phyloP scores from a whole-genome alignment of 768 basidiomycete genomes.

The Trametes elegans region DNA sequence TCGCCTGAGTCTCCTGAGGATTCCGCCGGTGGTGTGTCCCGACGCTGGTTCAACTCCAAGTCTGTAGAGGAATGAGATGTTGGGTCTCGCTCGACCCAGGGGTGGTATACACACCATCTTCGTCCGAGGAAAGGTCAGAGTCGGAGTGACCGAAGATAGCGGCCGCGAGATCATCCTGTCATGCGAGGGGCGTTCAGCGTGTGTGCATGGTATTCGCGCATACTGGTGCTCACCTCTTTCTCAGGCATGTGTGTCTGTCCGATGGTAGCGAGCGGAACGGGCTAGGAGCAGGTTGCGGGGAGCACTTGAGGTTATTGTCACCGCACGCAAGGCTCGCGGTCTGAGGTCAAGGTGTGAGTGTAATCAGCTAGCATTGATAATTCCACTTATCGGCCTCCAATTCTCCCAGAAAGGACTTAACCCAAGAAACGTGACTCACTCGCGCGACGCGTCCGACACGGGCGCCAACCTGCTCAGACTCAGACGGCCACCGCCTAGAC shows the following conservation, averaged over 20 bases:
- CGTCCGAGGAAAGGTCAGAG: slow-evolving; percentile 80
- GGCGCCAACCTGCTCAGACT: neutral
- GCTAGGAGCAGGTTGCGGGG: too few relatives aligned
- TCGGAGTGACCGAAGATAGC: slow-evolving; percentile 71
- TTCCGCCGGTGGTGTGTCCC: slow-evolving; percentile 32
- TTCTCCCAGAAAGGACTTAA: neutral
- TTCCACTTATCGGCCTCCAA: too few relatives aligned
- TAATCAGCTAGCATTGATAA: too few relatives aligned
- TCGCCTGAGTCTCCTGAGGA: slow-evolving; percentile 47
- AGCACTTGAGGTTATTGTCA: too few relatives aligned
- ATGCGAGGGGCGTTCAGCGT: too few relatives aligned
- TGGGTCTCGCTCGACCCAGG: too few relatives aligned
- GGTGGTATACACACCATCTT: slow-evolving; percentile 56
- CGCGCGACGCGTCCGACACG: slow-evolving; percentile 14
- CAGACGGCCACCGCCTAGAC: neutral
- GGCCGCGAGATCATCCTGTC: slow-evolving; percentile 26
- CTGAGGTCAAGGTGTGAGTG: neutral
- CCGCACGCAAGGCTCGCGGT: neutral
- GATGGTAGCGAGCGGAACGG: too few relatives aligned
- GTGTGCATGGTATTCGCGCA: slow-evolving; percentile 36
- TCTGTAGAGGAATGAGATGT: slow-evolving; percentile 32
- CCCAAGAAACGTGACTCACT: slow-evolving; percentile 10
- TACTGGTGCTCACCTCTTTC: slow-evolving; percentile 1
- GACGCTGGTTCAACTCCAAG: slow-evolving; percentile 40
- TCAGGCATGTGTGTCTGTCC: slow-evolving; percentile 17